phyloP scores from a whole-genome alignment of 352 stramenopile species.

The Phytophthora multivora region DNA sequence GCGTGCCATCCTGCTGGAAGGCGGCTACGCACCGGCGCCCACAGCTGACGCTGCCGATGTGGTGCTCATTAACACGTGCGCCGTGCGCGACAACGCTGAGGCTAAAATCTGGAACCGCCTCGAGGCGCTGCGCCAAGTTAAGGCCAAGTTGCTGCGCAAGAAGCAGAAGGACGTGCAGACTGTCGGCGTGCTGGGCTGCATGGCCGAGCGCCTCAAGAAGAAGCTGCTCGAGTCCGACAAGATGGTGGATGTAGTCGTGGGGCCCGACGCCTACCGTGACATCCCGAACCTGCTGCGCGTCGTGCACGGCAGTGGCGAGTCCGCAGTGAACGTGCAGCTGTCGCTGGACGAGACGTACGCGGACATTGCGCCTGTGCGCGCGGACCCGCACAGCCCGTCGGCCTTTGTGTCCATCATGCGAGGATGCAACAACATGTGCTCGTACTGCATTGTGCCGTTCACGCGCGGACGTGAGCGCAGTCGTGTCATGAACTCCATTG shows the following conservation, averaged over 20 bases:
- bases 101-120: conserved; percentile 92
- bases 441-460: conserved; percentile 99
- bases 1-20: conserved; percentile 90
- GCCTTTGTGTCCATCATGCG: conserved; percentile 99
- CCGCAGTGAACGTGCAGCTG: conserved; percentile 95
- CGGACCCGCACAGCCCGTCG: conserved; percentile 80
- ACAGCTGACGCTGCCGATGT: conserved; percentile 90
- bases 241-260: conserved; percentile 97
- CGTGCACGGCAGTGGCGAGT: conserved; percentile 68
- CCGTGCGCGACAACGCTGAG: conserved; percentile 99
- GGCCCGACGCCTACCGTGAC: conserved; percentile 98
- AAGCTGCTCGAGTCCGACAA: conserved; percentile 94
- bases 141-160: conserved; percentile 69
- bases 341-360: conserved; percentile 99
- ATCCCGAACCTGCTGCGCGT: conserved; percentile 94
- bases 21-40: conserved; percentile 61
- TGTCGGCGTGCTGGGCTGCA: conserved; percentile 98
- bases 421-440: conserved; percentile 99
- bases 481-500: conserved; percentile 91
- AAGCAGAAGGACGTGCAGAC: conserved; percentile 73
- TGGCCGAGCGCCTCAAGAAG: conserved; percentile 99
- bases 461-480: conserved; percentile 96
- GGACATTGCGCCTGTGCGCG: conserved; percentile 95
- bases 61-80: conserved; percentile 99
- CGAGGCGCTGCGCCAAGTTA: conserved; percentile 76